phyloP scores from a whole-genome alignment of 345 rosid genomes.

The Citrus maxima region DNA sequence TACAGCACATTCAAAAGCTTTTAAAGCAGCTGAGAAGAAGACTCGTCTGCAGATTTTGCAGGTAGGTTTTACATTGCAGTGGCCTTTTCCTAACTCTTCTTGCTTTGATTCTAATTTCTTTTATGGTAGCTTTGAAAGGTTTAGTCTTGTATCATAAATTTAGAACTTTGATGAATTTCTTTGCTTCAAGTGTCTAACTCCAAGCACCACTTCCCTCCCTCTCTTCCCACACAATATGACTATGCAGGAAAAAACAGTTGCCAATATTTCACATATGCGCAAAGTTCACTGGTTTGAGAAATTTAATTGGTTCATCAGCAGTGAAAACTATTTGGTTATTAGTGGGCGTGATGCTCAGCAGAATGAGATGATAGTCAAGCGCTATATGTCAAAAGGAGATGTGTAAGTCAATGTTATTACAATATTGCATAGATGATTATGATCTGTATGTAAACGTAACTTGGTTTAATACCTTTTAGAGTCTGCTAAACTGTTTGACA shows the following conservation, averaged over 20 bases:
- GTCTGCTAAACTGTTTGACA: conserved; percentile 2
- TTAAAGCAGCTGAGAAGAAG: conserved; percentile 96
- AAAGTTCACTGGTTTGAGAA: conserved; percentile 99
- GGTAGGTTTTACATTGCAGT: conserved; percentile 38
- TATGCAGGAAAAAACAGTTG: conserved; percentile 80
- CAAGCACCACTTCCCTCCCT: neutral
- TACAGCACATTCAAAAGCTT: conserved; percentile 92
- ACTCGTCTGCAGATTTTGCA: conserved; percentile 88
- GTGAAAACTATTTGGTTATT: conserved; percentile 86
- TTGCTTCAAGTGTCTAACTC: neutral
- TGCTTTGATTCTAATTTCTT: neutral
- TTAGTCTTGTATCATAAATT: neutral
- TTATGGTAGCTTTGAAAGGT: neutral
- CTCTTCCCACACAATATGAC: neutral
- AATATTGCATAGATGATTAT: neutral
- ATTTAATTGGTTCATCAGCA: conserved; percentile 97
- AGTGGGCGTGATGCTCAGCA: conserved; percentile 99
- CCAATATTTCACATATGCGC: conserved; percentile 88
- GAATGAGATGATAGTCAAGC: conserved; percentile 97
- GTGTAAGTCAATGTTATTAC: conserved; percentile 46
- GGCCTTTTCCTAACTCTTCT: neutral
- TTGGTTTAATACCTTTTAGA: neutral
- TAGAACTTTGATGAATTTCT: neutral
- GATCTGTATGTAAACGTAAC: conserved; percentile 61
- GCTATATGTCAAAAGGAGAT: conserved; percentile 98